A percentile compares a stretch with the other conserved stretches of the same genome.
Evolutionary conservation across 352 stramenopile genomes (phyloP).

Genomic region (Phytophthora foliorum): DNA sequence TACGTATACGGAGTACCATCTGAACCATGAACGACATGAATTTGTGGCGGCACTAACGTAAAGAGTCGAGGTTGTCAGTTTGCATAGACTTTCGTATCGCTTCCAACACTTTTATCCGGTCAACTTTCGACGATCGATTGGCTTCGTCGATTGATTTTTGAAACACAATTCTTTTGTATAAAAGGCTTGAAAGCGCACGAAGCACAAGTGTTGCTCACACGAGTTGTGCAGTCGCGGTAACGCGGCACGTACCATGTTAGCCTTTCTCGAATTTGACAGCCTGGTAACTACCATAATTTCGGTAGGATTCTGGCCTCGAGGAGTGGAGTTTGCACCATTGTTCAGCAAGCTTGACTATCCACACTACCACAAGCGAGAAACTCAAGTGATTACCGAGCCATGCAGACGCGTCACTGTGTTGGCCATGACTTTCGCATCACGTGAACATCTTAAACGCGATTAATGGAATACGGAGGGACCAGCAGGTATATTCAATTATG

Average conservation of each 20-base stretch:
- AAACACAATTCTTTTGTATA: neutral
- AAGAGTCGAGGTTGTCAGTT: neutral
- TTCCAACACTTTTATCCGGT: neutral
- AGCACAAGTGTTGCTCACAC: neutral
- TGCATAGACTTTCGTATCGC: neutral
- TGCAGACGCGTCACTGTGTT: neutral
- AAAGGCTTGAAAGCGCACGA: neutral
- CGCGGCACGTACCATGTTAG: neutral
- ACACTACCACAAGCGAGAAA: neutral
- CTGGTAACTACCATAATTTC: neutral
- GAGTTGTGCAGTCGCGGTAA: neutral
- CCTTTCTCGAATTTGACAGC: neutral
- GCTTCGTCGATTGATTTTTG: neutral
- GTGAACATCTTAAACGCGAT: neutral
- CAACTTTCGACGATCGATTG: neutral
- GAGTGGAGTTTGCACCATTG: neutral
- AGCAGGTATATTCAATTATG: neutral
- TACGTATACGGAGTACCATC: neutral
- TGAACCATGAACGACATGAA: too few relatives aligned
- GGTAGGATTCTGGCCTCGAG: neutral
- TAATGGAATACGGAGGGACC: too few relatives aligned
- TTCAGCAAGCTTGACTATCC: neutral
- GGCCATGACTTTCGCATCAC: neutral
- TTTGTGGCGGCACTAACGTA: neutral
- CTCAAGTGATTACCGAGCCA: neutral